Evolutionary conservation across 768 basidiomycete genomes (phyloP), one percentile per base, ranked within the genome.

Genomic region (Psilocybe cyanescens): DNA sequence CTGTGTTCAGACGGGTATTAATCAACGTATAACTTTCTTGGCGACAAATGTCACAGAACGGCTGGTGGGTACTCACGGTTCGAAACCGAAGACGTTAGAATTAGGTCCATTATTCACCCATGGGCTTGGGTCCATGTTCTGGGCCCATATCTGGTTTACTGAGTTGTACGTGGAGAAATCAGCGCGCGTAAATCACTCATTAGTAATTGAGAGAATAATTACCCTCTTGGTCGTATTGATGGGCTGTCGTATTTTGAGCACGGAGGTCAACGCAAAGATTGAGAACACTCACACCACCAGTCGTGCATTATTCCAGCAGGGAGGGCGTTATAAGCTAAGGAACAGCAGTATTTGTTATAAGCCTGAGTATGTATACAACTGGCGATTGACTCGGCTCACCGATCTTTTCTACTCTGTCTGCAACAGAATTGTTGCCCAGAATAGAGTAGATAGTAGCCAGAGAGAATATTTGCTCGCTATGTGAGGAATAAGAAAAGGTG

Each of bases 221-320:
- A 76, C 76, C 76, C 72, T 80, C 74, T 65, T 79, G 77, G 55
- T 80, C 78, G 47, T 80, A 80, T 57, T 80, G 79, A 46, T 79
- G 79, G 3, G 76, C 77, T 79, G n/a, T 39, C 11, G 14, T 47
- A 28, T 16, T 7, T 55, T 30, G 6, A 30, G n/a, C 19, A 28
- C n/a, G 28, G 37, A 61, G 7, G 28, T 24, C 24, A 24, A 24
- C 24, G 24, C 24, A 24, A 2, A 24, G 24, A 9, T 5, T 44
- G 7, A 44, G 41, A n/a, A 33, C 1, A 66, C 73, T 59, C 58
- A 78, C 76, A 74, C 68, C 71, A 72, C 75, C 76, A 78, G 53
- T 79, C 78, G 39, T 72, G 68, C 67, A 77, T 72, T 55, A 79
- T 74, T 4, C 70, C 78, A 33, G 75, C 76, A 31, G 79, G 78